phyloP scores from a whole-genome alignment of 352 stramenopile genomes.

The Phytophthora multivora region DNA sequence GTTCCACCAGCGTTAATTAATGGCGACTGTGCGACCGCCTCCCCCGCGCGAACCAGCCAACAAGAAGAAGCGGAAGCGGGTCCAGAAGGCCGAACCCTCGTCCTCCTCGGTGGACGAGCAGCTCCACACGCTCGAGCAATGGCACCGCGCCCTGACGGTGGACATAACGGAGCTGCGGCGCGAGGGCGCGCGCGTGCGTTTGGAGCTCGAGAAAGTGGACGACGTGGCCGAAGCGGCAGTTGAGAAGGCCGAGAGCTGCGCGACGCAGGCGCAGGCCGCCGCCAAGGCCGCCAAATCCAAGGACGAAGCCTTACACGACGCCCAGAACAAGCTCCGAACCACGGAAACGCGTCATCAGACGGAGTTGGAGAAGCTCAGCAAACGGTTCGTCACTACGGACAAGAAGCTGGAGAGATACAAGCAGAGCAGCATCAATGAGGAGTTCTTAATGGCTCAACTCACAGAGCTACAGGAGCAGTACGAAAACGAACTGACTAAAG shows the following conservation, averaged over 20 bases:
- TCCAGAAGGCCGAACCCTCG: constrained; percentile 4
- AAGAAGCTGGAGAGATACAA: constrained; percentile 26
- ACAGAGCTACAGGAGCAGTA: constrained; percentile 56
- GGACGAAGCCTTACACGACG: constrained; percentile 10
- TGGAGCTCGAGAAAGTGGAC: constrained; percentile 50
- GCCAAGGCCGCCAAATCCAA: constrained; percentile 15
- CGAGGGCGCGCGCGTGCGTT: constrained; percentile 40
- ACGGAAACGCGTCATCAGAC: background rate
- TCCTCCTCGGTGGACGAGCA: constrained; percentile 8
- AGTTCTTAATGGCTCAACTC: constrained; percentile 59
- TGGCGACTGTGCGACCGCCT: constrained; percentile 42
- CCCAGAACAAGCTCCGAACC: constrained; percentile 3
- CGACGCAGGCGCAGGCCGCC: constrained; percentile 13
- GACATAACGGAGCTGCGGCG: constrained; percentile 39
- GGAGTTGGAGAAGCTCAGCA: constrained; percentile 24
- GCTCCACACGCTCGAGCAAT: constrained; percentile 40
- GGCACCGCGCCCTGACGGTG: constrained; percentile 35
- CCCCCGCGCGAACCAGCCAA: constrained; percentile 21
- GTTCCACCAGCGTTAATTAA: background rate
- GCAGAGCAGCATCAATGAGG: constrained; percentile 49
- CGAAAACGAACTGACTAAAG: constrained; percentile 41
- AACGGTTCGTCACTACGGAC: constrained; percentile 29
- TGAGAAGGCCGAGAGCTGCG: constrained; percentile 36
- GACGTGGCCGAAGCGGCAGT: constrained; percentile 40
- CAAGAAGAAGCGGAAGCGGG: constrained; percentile 44